These are phyloP conservation scores for Vitis cinerea DNA, from an alignment of 164 flowering plant species.

Conservation along the genomic window DNA sequence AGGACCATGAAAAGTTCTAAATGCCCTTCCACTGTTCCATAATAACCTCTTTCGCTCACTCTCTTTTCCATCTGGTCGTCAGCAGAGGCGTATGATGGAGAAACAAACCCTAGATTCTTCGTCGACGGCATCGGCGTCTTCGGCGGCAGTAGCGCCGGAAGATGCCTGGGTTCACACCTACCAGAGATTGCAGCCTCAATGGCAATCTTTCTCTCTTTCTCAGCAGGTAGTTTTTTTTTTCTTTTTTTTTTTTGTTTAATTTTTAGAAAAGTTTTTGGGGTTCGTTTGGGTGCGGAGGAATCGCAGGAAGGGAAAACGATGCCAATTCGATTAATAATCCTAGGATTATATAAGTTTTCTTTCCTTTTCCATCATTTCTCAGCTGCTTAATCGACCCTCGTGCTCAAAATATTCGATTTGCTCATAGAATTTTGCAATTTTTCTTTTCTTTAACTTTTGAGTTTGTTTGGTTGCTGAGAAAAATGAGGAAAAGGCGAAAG, in stretches of 20 bases:
- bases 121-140: constrained; percentile 17
- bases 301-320: too few relatives aligned
- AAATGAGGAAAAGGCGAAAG: neutral
- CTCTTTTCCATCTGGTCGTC: neutral
- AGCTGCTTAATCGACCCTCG: too few relatives aligned
- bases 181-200: constrained; percentile 48
- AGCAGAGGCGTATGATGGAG: constrained; percentile 18
- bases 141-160: constrained; percentile 37
- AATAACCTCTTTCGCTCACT: neutral
- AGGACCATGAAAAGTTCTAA: too few relatives aligned
- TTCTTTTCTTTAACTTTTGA: neutral
- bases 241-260: neutral
- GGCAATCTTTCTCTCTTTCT: constrained; percentile 47
- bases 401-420: too few relatives aligned
- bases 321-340: too few relatives aligned
- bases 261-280: neutral
- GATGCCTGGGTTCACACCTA: constrained; percentile 62
- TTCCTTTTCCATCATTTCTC: too few relatives aligned
- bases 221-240: constrained; percentile 37
- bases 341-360: too few relatives aligned
- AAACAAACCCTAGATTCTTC: constrained; percentile 41
- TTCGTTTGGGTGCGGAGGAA: neutral
- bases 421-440: neutral
- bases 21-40: neutral
- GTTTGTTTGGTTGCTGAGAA: neutral